A percentile compares a stretch with the other conserved stretches of the same genome.
Conservation (phyloP, 169 alveolate species). For the Fabrea salina region DNA sequence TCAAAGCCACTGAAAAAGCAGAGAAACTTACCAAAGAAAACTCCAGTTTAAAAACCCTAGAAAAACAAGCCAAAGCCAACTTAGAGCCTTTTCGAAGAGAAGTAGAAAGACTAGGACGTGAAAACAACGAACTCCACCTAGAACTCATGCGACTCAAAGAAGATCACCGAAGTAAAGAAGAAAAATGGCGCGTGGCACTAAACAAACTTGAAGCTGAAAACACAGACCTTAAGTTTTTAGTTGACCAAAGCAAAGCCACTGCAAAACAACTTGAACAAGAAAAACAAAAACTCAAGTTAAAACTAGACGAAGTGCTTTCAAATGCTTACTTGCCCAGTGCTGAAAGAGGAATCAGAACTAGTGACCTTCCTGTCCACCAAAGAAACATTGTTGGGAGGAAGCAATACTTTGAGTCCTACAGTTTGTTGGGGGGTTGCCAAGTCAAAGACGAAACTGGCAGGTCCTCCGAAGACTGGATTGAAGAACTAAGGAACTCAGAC, state of each 20-base stretch:
- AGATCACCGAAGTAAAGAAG: conserved; percentile 45
- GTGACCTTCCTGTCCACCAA: not conserved
- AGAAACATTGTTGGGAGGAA: not conserved
- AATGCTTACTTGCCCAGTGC: conserved; percentile 37
- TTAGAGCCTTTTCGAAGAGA: conserved; percentile 63
- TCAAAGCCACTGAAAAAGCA: conserved; percentile 66
- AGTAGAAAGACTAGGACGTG: conserved; percentile 59
- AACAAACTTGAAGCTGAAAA: conserved; percentile 49
- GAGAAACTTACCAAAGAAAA: conserved; percentile 49
- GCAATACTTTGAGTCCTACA: not conserved
- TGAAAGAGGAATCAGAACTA: conserved; percentile 16
- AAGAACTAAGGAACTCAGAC: conserved; percentile 23
- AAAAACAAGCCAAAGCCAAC: conserved; percentile 27
- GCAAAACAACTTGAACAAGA: conserved; percentile 51
- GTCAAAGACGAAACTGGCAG: not conserved
- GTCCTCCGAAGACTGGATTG: conserved; percentile 12
- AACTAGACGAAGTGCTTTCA: conserved; percentile 37
- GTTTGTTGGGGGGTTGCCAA: not conserved
- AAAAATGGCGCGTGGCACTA: conserved; percentile 44
- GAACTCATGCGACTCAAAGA: conserved; percentile 64
- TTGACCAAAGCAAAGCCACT: conserved; percentile 41
- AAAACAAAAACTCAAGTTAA: conserved; percentile 32
- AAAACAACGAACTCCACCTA: conserved; percentile 67
- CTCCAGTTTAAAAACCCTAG: conserved; percentile 29
- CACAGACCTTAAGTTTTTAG: conserved; percentile 54